phyloP scores from a whole-genome alignment of 495 filamentous ascomycete species.

The Talaromyces liani region DNA sequence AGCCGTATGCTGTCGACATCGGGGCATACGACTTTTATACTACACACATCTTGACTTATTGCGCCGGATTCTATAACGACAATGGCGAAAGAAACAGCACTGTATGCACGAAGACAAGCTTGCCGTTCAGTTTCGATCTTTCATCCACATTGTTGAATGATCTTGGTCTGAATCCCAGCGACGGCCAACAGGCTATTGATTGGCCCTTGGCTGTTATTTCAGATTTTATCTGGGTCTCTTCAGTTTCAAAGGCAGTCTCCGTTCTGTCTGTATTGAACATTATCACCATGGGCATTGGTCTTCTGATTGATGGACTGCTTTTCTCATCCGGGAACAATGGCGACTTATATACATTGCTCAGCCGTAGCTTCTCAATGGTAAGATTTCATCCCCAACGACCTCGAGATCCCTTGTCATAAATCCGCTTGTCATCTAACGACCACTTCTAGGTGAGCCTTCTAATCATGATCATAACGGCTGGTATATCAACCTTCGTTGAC shows the following conservation, averaged over 20 bases:
- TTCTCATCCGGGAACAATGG: neutral
- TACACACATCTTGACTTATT: neutral
- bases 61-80: neutral
- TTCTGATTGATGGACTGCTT: neutral
- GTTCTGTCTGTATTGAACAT: neutral
- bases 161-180: neutral
- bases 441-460: neutral
- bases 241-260: neutral
- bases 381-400: neutral
- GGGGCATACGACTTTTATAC: slow-evolving; percentile 4
- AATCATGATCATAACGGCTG: neutral
- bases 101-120: neutral
- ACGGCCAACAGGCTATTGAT: neutral
- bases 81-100: neutral
- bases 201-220: neutral
- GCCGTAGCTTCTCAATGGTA: neutral
- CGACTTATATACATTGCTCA: neutral
- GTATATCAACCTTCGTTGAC: neutral
- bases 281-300: neutral
- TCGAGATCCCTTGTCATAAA: neutral
- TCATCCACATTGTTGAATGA: neutral
- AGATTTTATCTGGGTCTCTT: slow-evolving; percentile 1
- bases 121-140: slow-evolving; percentile 1
- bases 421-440: neutral
- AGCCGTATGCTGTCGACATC: neutral